phyloP scores from a whole-genome alignment of 2,329 filamentous ascomycete species.

The Arthrobotrys musiformis region DNA sequence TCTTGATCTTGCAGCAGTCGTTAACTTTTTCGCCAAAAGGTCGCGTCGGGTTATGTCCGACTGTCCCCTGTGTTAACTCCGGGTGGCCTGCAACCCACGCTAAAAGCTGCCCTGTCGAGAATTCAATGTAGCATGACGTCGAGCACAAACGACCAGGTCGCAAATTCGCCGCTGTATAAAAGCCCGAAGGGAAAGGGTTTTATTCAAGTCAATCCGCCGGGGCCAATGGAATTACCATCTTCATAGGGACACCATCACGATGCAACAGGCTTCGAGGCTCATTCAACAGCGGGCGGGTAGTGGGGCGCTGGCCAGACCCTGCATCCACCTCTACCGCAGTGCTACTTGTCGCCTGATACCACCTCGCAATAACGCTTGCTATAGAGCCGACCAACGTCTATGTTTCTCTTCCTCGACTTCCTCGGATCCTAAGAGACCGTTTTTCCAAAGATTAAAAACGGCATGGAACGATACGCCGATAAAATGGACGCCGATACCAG shows the following conservation, averaged over 20 bases:
- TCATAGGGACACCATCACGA: slow-evolving; percentile 30
- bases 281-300: slow-evolving; percentile 5
- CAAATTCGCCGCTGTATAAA: not conserved
- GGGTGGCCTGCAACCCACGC: slow-evolving; percentile 18
- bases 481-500: slow-evolving; percentile 90
- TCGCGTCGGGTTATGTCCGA: slow-evolving; percentile 46
- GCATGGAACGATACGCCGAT: slow-evolving; percentile 73
- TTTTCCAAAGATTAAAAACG: slow-evolving; percentile 29
- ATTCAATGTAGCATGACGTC: slow-evolving; percentile 43
- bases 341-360: not conserved
- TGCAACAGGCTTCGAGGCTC: slow-evolving; percentile 41
- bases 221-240: slow-evolving; percentile 23
- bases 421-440: slow-evolving; percentile 17
- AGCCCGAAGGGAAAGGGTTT: not conserved
- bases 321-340: slow-evolving; percentile 13
- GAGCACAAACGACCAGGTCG: slow-evolving; percentile 2
- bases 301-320: slow-evolving; percentile 12
- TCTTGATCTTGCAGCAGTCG: no score
- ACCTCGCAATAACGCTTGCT: not conserved
- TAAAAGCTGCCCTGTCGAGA: slow-evolving; percentile 17
- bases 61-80: slow-evolving; percentile 9
- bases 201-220: not conserved
- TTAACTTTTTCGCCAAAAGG: slow-evolving; percentile 39
- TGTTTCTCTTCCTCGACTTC: slow-evolving; percentile 18
- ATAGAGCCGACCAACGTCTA: not conserved